phyloP scores from a whole-genome alignment of 805 yeast species.

The Priceomyces fermenticarens region DNA sequence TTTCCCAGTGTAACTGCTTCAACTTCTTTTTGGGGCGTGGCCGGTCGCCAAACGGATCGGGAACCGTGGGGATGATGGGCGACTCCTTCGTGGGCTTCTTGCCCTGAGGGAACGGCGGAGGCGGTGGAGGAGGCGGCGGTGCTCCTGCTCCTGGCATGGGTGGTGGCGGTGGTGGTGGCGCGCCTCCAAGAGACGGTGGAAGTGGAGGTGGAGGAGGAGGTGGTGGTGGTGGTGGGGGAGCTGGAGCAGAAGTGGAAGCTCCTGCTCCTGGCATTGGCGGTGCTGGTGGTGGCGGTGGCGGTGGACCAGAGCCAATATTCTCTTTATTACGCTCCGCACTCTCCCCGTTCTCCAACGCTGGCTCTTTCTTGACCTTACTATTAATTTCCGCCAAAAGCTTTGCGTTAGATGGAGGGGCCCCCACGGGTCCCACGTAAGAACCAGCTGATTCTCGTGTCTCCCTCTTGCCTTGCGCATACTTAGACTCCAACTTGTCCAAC shows the following conservation, averaged over 20 bases:
- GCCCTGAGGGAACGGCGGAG: conserved; percentile 11
- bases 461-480: conserved; percentile 45
- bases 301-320: conserved; percentile 2
- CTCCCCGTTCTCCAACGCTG: conserved; percentile 28
- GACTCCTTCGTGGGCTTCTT: not conserved
- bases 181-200: conserved; percentile 10
- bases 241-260: conserved; percentile 13
- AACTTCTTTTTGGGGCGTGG: conserved; percentile 60
- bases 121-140: conserved; percentile 12
- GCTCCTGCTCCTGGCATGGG: not conserved
- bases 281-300: conserved; percentile 25
- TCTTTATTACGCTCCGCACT: not conserved
- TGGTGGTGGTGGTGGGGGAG: conserved; percentile 24
- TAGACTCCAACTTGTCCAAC: conserved; percentile 39
- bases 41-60: conserved; percentile 39
- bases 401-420: conserved; percentile 37
- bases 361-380: conserved; percentile 44
- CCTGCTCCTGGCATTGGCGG: conserved; percentile 14
- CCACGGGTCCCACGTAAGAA: conserved; percentile 27
- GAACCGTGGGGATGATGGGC: conserved; percentile 12
- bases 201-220: conserved; percentile 16
- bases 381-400: conserved; percentile 53
- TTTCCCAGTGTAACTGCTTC: conserved; percentile 85
- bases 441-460: conserved; percentile 16
- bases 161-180: not conserved